A percentile compares a stretch with the other conserved stretches of the same genome.
phyloP scores from a whole-genome alignment of 768 basidiomycete genomes.

The Suillus spraguei region DNA sequence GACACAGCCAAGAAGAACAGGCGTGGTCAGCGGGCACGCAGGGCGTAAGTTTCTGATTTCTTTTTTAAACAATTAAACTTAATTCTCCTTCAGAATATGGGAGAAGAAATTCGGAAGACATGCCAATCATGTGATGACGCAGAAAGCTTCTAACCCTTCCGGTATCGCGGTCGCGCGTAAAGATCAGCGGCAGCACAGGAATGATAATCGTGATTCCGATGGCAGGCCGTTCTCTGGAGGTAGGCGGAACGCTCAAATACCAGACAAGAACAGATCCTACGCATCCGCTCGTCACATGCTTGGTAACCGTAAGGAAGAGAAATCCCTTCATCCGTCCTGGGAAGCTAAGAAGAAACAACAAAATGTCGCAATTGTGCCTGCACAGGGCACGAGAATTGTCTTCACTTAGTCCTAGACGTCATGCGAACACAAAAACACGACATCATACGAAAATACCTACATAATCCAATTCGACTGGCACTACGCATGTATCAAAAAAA shows the following conservation, averaged over 20 bases:
- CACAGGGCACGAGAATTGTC: slow-evolving; percentile 86
- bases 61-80: slow-evolving; percentile 9
- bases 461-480: not conserved
- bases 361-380: slow-evolving; percentile 59
- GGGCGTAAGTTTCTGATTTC: slow-evolving; percentile 68
- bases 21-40: slow-evolving; percentile 90
- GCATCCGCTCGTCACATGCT: not conserved
- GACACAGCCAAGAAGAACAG: slow-evolving; percentile 78
- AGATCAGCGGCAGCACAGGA: slow-evolving; percentile 24
- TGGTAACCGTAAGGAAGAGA: slow-evolving; percentile 13
- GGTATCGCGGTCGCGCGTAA: slow-evolving; percentile 8
- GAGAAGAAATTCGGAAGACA: slow-evolving; percentile 93
- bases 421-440: not conserved
- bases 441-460: not conserved
- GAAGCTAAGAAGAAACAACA: slow-evolving; percentile 87
- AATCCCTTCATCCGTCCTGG: slow-evolving; percentile 91
- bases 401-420: slow-evolving; percentile 33
- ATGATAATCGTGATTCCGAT: slow-evolving; percentile 19
- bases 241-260: not conserved
- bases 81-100: slow-evolving; percentile 73
- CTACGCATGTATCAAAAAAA: not conserved
- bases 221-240: slow-evolving; percentile 22
- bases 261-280: not conserved
- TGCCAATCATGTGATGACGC: slow-evolving; percentile 88
- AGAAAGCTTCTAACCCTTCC: slow-evolving; percentile 24